Base-by-base conservation (phyloP, 208 protist genomes). In the Lotmaria passim region DNA sequence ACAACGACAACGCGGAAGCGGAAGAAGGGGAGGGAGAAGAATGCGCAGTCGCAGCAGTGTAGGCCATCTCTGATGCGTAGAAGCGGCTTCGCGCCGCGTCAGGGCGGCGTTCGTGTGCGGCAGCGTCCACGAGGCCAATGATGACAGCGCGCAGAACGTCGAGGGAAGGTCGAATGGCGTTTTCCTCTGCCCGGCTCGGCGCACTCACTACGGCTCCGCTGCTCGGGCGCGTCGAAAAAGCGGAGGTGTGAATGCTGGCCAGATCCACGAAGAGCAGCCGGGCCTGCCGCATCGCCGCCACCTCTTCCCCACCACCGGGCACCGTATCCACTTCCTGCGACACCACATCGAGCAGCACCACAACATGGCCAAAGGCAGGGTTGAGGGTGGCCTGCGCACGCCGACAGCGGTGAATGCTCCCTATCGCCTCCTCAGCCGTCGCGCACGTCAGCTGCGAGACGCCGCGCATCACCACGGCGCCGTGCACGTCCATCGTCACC, bases 141-240 rank as follows among this genome's bases (percentile, higher is more conserved):
- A 98, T 78, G 11, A 98, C 96, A 69, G 98, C 93, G 73, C 98
- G 85, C 46, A 99, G 82, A 64, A 95, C 93, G 11, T 81, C 79
- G 5, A 98, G 80, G 0, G 95, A 98, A 28, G 87, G 85, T 79
- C 98, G 46, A 28, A 74, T 41, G 8, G 68, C 68, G 17, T 8
- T 33, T 30, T 53, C 61, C 46, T 69, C 68, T 14, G 36, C 36
- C 21, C 59, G 56, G n/a, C 46, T 39, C 30, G 10, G 21, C 19
- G 17, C n/a, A 38, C 14, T 19, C 21, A 21, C 21, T 43, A 53
- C 19, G 28, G 31, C 0, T 30, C 3, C n/a, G 52, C 62, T 17
- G 33, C 28, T 43, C n/a, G n/a, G n/a, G n/a, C n/a, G n/a, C n/a
- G n/a, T n/a, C n/a, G n/a, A n/a, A n/a, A n/a, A n/a, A n/a, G n/a